Base-by-base conservation (phyloP, 306 rosid genomes). In the Cyclanthera cordifolia region DNA sequence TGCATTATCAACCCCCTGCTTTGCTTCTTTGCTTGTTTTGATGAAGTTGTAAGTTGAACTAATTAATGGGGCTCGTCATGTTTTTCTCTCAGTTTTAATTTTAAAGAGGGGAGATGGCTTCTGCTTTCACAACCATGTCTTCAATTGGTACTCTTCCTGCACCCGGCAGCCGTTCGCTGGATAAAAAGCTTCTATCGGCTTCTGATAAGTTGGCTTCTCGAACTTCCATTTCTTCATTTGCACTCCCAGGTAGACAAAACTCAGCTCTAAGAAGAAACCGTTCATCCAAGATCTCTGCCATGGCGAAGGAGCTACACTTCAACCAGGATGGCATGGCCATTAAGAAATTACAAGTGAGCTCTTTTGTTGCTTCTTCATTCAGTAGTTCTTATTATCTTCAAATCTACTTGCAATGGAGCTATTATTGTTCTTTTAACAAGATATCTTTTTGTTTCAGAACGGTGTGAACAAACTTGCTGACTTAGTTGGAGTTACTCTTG, bases 381-480 rank as follows among this genome's bases (percentile, higher is more conserved):
- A 34, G 9, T 34, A 5, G 41, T 34, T 34, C 41, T 34, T 6
- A 34, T 8, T 39, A 41, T 56, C 72, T 58, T 11, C 16, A 4
- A 19, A 34, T 41, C 4, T 3, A 27, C 5, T 55, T 20, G 21
- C 34, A 3, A 60, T 60, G 52, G 25, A 21, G 69, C 52, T 64
- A 20, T 14, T 5, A 34, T 34, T 0, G 41, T 34, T 34, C 4
- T 5, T 34, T 0, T 34, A 34, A 34, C 9, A 34, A 34, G 41
- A 6, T 9, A 34, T 34, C 9, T 32, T 15, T 6, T 14, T 69
- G 50, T 63, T 71, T 32, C 82, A 94, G 99, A 82, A 64, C 48
- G 99, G 99, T 60, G 99, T 94, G 66, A 94, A 94, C 85, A 94
- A 94, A 86, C 99, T 94, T 23, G 97, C 99, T 25, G 99, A 94